These are phyloP conservation scores for Funneliformis geosporum DNA, from an alignment of 192 early-diverging fungal species.

Conservation along the genomic window DNA sequence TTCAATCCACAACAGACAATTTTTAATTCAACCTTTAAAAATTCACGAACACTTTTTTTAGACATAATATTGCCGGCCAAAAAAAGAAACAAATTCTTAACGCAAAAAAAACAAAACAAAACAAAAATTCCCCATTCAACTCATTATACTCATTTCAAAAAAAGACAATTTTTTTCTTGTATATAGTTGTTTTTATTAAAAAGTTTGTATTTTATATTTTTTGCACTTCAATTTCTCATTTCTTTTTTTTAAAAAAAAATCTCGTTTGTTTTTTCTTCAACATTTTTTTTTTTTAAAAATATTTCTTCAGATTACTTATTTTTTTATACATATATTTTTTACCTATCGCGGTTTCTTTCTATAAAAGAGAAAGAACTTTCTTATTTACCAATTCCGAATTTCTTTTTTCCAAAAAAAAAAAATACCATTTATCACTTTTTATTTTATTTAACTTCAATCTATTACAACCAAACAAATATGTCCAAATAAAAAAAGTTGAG, in stretches of 20 bases:
- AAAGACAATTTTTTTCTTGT: neutral
- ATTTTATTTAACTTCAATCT: too few species aligned
- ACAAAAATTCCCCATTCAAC: neutral
- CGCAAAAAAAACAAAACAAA: neutral
- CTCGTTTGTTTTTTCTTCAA: neutral
- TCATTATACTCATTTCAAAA: neutral
- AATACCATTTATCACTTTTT: neutral
- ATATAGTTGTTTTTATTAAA: neutral
- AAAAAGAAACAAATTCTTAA: neutral
- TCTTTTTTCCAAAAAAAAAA: neutral
- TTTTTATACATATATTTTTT: neutral
- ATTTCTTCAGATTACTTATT: neutral
- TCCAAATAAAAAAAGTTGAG: too few species aligned
- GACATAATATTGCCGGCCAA: neutral
- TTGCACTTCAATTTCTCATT: neutral
- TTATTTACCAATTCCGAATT: too few species aligned
- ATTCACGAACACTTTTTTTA: too few species aligned
- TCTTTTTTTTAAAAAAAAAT: neutral
- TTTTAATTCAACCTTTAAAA: too few species aligned
- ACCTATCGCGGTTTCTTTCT: neutral
- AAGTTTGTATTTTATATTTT: neutral
- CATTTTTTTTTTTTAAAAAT: neutral
- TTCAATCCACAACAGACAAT: too few species aligned
- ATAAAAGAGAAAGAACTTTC: neutral
- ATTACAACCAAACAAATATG: too few species aligned